Percentiles rank a stretch among this genome's conserved stretches.
These are phyloP conservation scores for Phytophthora citrophthora DNA, from an alignment of 352 stramenopile species.

Conservation along the genomic window DNA sequence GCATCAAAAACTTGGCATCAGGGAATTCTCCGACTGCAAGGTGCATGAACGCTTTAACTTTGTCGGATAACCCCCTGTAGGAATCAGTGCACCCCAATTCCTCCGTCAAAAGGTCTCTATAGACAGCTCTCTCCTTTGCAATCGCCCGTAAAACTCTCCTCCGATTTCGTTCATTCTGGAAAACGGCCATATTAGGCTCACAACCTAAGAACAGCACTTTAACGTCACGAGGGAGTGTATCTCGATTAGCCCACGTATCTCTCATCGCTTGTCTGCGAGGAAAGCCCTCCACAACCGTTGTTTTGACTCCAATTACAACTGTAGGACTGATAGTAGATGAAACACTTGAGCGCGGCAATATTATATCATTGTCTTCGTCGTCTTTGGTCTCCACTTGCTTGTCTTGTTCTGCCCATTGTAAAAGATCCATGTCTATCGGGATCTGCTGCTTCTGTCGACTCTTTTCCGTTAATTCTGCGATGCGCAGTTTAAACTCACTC, in stretches of 20 bases:
- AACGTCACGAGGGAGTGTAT: conserved; percentile 23
- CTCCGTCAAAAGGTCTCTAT: conserved; percentile 53
- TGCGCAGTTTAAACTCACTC: conserved; percentile 3
- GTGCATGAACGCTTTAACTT: conserved; percentile 66
- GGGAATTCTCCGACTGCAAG: conserved; percentile 33
- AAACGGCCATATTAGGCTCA: conserved; percentile 12
- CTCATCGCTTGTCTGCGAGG: conserved; percentile 47
- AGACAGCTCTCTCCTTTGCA: conserved; percentile 39
- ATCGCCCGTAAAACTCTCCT: conserved; percentile 21
- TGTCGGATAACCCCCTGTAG: conserved; percentile 56
- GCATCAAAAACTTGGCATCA: conserved; percentile 51
- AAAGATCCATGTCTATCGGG: conserved; percentile 16
- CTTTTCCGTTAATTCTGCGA: conserved; percentile 3
- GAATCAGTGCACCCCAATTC: conserved; percentile 60
- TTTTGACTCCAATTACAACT: conserved; percentile 55
- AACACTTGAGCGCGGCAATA: neutral
- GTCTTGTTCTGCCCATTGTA: conserved; percentile 25
- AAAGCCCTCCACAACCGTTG: conserved; percentile 37
- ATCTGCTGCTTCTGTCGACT: conserved; percentile 26
- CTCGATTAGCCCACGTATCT: conserved; percentile 42
- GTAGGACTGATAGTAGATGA: conserved; percentile 4
- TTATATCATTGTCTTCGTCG: neutral
- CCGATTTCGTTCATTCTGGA: conserved; percentile 11
- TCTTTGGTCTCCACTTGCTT: neutral
- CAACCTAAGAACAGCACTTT: conserved; percentile 44